Conservation (phyloP, 495 filamentous ascomycete species). For the Penicillium daleae region DNA sequence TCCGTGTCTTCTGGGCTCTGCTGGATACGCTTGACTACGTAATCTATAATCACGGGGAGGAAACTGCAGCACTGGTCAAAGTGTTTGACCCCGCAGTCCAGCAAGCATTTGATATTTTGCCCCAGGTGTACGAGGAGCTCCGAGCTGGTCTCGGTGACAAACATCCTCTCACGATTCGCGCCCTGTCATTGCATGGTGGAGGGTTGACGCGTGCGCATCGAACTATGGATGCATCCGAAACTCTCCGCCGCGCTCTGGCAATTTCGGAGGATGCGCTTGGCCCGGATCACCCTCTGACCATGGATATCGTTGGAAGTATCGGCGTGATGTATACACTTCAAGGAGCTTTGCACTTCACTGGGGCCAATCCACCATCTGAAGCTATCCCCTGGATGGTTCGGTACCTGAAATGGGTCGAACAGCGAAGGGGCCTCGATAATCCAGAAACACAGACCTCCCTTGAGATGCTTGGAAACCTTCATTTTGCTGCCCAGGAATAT, state of each 20-base stretch:
- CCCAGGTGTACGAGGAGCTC: slow-evolving; percentile 28
- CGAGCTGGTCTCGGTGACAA: slow-evolving; percentile 24
- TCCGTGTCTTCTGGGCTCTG: slow-evolving; percentile 26
- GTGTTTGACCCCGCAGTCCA: slow-evolving; percentile 24
- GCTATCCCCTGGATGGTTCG: slow-evolving; percentile 38
- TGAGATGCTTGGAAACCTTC: slow-evolving; percentile 33
- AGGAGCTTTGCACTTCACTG: slow-evolving; percentile 6
- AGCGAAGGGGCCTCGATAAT: slow-evolving; percentile 27
- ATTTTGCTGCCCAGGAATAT: slow-evolving; percentile 32
- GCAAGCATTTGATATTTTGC: slow-evolving; percentile 22
- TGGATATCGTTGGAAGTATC: slow-evolving; percentile 37
- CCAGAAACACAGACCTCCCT: slow-evolving; percentile 33
- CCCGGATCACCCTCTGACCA: slow-evolving; percentile 33
- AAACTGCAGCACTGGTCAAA: slow-evolving; percentile 4
- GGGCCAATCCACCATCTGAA: slow-evolving; percentile 21
- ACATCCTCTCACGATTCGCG: slow-evolving; percentile 35
- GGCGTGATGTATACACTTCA: slow-evolving; percentile 40
- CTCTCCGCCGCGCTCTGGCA: slow-evolving; percentile 40
- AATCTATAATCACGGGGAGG: slow-evolving; percentile 26
- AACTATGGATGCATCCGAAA: slow-evolving; percentile 34
- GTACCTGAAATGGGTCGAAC: slow-evolving; percentile 38
- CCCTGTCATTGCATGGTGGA: slow-evolving; percentile 32
- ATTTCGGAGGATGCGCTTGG: slow-evolving; percentile 38
- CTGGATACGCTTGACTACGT: slow-evolving; percentile 36
- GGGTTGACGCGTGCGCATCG: slow-evolving; percentile 27